Evolutionary conservation across 2,329 filamentous ascomycete species (phyloP), one percentile per base, ranked within the genome.

Genomic region (Stachybotrys chartarum): DNA sequence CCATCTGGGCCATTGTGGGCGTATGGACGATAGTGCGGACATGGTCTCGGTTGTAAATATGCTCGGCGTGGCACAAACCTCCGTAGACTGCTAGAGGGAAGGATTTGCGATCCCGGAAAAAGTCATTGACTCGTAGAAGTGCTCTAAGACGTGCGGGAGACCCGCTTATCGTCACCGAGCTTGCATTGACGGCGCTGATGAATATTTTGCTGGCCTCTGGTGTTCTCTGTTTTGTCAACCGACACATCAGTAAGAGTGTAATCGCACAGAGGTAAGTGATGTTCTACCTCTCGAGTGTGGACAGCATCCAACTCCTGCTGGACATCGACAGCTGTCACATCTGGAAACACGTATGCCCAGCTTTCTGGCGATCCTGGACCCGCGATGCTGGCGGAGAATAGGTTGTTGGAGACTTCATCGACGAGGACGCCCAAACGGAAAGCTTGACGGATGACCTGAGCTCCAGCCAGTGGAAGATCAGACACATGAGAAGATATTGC

Each of bases 351-450:
- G 51, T 72, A 74, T 0, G 75, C 74, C 75, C 75, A 78, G 24
- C 62, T 68, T 30, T 73, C 70, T 0, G 59, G 57, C 6, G 48
- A 30, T 4, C 55, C 57, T 18, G 53, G 16, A 4, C 55, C 57
- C 18, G 54, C 16, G 7, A 35, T 2, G 17, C 70, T 66, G 2
- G 66, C 68, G 16, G 72, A 55, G 56, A 80, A 66, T 5, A 81
- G 58, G 30, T 72, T 70, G 42, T 71, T 61, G 0, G 77, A 78
- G 1, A 78, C 64, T 3, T 66, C 63, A n/a, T 71, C 58, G 0
- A 80, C 76, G 5, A 70, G 61, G 2, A 78, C 61, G 1, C 77
- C 77, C 4, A 80, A 64, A 1, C 77, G 68, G 56, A 81, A 80
- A 1, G 78, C 74, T 1, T 71, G 39, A 0, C 75, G 67, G 2